Evolutionary conservation across 1,284 basidiomycete species (phyloP), one percentile per base, ranked within the genome.

Genomic region (Sanghuangporus baumii): DNA sequence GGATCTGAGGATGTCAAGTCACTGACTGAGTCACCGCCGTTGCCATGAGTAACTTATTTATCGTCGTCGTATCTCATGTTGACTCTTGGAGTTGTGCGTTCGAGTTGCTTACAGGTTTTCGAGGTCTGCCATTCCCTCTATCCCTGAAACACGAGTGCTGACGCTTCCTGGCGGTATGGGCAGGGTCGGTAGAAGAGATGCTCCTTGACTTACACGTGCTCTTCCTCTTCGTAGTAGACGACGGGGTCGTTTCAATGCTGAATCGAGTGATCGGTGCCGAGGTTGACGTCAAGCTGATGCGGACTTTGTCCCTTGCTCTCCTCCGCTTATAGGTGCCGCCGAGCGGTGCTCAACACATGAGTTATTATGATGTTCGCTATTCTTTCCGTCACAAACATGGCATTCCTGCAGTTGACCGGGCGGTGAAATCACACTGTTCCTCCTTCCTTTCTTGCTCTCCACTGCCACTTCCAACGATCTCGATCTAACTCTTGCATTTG

Each of bases 1-100:
- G 60, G 54, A n/a, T 61, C 60, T 18, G 46, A 38, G 52, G 60
- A 61, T 54, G 54, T 61, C 50, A 60, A 60, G 59, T 40, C 59
- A 6, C 26, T 54, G 20, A 54, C 34, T 14, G 23, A 14, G 6
- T 48, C 59, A 23, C 41, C 18, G 59, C 41, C 41, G 23, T 57
- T 23, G 40, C 26, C 18, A 12, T 51, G 48, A 51, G 11, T 23
- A 31, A 51, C 20, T 51, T 26, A 23, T 51, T 51, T 26, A 23
- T 26, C 34, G 7, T 26, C n/a, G 48, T 14, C 18, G 3, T 51
- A 23, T n/a, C 12, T 26, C 26, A 51, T 26, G 9, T 14, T 20
- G n/a, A 23, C 26, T n/a, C 5, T 6, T 12, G 12, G 48, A 51
- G 26, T 51, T 26, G 48, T 1, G 18, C 14, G 26, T 3, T 4